Percentiles rank a stretch among this genome's conserved stretches.
Conservation (phyloP, 169 alveolate species). For the Plasmodium gaboni region DNA sequence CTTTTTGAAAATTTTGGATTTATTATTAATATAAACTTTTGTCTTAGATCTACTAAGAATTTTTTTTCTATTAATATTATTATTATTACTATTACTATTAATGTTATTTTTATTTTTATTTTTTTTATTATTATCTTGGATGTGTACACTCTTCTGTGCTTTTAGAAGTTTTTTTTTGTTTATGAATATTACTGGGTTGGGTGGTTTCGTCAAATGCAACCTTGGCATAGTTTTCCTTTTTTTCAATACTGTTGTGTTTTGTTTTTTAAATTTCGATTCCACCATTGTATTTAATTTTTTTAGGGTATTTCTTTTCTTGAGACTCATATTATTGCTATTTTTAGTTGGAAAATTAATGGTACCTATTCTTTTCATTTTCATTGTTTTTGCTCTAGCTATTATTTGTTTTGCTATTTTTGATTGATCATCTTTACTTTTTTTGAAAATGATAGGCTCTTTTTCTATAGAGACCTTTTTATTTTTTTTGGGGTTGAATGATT, state of each 20-base stretch:
- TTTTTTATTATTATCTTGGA: slow-evolving; percentile 32
- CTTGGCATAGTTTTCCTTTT: slow-evolving; percentile 53
- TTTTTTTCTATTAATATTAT: background rate
- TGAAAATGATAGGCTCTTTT: slow-evolving; percentile 8
- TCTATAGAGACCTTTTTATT: slow-evolving; percentile 15
- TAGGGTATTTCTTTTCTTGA: slow-evolving; percentile 33
- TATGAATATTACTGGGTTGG: slow-evolving; percentile 18
- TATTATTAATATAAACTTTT: slow-evolving; percentile 57
- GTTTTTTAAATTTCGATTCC: slow-evolving; percentile 55
- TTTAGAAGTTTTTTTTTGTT: slow-evolving; percentile 53
- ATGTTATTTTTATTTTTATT: background rate
- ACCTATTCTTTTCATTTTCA: slow-evolving; percentile 31
- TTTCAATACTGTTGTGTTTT: slow-evolving; percentile 31
- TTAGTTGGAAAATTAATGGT: slow-evolving; percentile 47
- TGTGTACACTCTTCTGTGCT: slow-evolving; percentile 15
- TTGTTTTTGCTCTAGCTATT: slow-evolving; percentile 45
- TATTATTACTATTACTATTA: too few relatives aligned
- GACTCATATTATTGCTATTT: slow-evolving; percentile 16
- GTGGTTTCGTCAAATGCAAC: slow-evolving; percentile 33
- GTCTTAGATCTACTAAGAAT: slow-evolving; percentile 51
- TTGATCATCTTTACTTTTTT: slow-evolving; percentile 35
- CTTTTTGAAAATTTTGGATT: slow-evolving; percentile 59
- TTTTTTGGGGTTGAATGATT: background rate
- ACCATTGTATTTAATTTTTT: slow-evolving; percentile 42
- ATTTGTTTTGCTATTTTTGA: slow-evolving; percentile 15